Evolutionary conservation across 192 early-diverging fungal species (phyloP).

Genomic region (Chytriomyces confervae): DNA sequence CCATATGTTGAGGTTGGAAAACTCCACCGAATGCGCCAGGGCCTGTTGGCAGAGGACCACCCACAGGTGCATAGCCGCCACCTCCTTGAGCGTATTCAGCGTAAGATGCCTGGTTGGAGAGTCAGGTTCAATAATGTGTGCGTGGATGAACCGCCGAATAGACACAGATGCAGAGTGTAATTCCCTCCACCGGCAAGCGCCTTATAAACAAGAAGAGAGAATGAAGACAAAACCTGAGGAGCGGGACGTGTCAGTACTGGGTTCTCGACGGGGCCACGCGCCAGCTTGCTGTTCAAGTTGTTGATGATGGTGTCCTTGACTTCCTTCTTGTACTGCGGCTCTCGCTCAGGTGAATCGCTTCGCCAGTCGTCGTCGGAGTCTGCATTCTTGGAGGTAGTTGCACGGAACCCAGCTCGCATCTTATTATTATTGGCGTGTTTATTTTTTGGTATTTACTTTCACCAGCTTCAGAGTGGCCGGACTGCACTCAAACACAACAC

Average conservation of each 20-base stretch:
- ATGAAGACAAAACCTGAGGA: conserved; percentile 1
- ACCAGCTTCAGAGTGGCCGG: background rate
- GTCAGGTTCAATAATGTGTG: background rate
- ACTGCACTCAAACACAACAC: no score
- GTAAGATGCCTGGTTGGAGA: background rate
- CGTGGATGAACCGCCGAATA: background rate
- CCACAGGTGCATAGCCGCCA: conserved; percentile 22
- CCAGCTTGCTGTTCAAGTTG: conserved; percentile 32
- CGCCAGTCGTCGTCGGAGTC: conserved; percentile 39
- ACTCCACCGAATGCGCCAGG: conserved; percentile 28
- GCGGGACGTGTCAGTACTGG: conserved; percentile 15
- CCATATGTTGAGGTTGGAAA: conserved; percentile 26
- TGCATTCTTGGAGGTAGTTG: conserved; percentile 4
- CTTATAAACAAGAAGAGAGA: background rate
- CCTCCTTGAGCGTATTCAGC: conserved; percentile 15
- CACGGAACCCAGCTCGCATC: conserved; percentile 1
- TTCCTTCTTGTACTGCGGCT: background rate
- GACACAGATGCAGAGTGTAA: background rate
- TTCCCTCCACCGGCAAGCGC: background rate
- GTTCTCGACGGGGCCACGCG: conserved; percentile 21
- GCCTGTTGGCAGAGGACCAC: background rate
- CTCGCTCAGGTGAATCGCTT: background rate
- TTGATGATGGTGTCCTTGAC: conserved; percentile 9
- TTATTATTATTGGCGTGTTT: background rate
- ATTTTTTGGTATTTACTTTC: background rate